Evolutionary conservation across 345 rosid genomes (phyloP).

Genomic region (Corymbia maculata): DNA sequence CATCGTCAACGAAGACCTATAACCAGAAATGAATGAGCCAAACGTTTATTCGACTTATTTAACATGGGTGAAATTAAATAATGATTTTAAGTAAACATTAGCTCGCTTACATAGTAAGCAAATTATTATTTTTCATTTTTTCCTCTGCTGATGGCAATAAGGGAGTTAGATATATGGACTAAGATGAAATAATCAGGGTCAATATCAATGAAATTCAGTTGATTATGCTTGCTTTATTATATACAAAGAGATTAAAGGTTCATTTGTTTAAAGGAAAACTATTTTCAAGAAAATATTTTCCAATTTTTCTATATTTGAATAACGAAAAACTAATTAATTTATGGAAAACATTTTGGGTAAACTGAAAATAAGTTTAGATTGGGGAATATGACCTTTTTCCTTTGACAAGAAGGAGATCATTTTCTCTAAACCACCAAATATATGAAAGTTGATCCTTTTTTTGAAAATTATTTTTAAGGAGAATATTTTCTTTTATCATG

Average conservation of each 20-base stretch:
- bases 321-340: neutral
- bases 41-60: neutral
- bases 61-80: neutral
- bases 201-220: neutral
- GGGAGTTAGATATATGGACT: neutral
- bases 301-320: no score
- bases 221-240: no score
- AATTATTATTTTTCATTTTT: neutral
- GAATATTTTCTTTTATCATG: no score
- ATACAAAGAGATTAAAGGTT: no score
- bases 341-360: no score
- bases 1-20: neutral
- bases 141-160: neutral
- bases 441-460: no score
- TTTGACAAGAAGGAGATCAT: no score
- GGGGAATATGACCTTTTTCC: neutral
- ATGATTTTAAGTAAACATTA: neutral
- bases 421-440: no score
- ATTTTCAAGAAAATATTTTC: no score
- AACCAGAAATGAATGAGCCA: neutral
- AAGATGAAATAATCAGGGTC: neutral
- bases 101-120: neutral
- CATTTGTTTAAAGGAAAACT: no score
- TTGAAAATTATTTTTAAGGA: no score
- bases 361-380: neutral